Evolutionary conservation across 768 basidiomycete species (phyloP), one percentile per base, ranked within the genome.

Genomic region (Mycena rosella): DNA sequence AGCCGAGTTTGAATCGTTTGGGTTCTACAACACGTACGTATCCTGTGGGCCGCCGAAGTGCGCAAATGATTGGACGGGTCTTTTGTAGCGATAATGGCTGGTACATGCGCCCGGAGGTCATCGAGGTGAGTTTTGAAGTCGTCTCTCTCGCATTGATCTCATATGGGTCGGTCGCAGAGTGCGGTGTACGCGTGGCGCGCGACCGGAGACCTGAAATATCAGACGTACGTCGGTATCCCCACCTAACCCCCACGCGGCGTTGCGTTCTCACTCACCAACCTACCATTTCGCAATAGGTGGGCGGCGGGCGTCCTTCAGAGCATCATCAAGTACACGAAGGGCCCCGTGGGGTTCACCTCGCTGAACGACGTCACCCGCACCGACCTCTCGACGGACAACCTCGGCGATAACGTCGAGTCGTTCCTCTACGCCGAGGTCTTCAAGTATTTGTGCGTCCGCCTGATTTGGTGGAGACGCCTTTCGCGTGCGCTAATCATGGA

Each of bases 81-180:
- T 32, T 64, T n/a, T 49, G 54, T 10, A 64, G 63, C 47, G 63
- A 64, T 49, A 64, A 64, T 24, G n/a, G 63, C 38, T 64, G 63
- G 63, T 64, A 64, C 38, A 57, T 64, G 63, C 63, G 63, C 20
- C 63, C 63, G 13, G 63, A 64, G 45, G 63, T 64, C n/a, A 64
- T 64, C 63, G 63, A 64, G 55, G 63, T 17, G n/a, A 56, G 63
- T 49, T 30, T 40, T 34, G 32, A 45, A 30, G 6, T 36, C 53
- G 11, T 34, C 40, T 47, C 47, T 36, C 32, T 34, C 32, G 6
- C 34, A 42, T 38, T 17, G 40, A 2, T 7, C 38, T 26, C 14
- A 26, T 53, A 27, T 20, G 48, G 38, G 57, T 51, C 29, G 40
- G 24, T 5, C 27, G 11, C 55, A 64, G 63, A 64, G 63, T 32